These are phyloP conservation scores for Withania somnifera DNA, from an alignment of 305 asterid species.

Conservation along the genomic window DNA sequence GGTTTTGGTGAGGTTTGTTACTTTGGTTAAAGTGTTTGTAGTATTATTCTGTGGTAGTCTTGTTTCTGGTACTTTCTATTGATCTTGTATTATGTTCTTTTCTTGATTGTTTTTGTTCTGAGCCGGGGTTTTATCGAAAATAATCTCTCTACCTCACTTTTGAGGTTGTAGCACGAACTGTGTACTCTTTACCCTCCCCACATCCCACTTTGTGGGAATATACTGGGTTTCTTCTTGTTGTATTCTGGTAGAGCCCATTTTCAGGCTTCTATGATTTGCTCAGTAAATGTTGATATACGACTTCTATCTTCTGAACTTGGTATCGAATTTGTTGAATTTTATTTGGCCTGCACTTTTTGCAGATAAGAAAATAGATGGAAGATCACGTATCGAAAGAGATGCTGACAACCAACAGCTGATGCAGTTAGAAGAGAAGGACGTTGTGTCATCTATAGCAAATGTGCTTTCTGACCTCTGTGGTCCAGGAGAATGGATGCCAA, in stretches of 20 bases:
- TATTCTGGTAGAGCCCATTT: not conserved
- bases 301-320: not conserved
- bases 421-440: constrained; percentile 83
- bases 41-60: too few relatives aligned
- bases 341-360: constrained; percentile 15
- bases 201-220: too few relatives aligned
- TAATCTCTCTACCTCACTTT: too few relatives aligned
- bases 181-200: too few relatives aligned
- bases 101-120: too few relatives aligned
- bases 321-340: not conserved
- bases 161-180: too few relatives aligned
- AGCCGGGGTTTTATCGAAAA: too few relatives aligned
- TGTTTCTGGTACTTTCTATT: too few relatives aligned
- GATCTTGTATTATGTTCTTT: too few relatives aligned
- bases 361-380: constrained; percentile 72
- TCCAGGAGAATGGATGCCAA: constrained; percentile 95
- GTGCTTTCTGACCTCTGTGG: constrained; percentile 87
- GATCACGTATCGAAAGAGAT: constrained; percentile 64
- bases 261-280: not conserved
- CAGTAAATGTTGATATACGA: not conserved
- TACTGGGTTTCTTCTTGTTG: too few relatives aligned
- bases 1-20: too few relatives aligned
- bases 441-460: constrained; percentile 86
- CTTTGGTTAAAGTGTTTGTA: too few relatives aligned
- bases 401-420: constrained; percentile 76